These are phyloP conservation scores for Dothideomycetes sp. DNA, from an alignment of 2,329 filamentous ascomycete genomes.

Conservation along the genomic window DNA sequence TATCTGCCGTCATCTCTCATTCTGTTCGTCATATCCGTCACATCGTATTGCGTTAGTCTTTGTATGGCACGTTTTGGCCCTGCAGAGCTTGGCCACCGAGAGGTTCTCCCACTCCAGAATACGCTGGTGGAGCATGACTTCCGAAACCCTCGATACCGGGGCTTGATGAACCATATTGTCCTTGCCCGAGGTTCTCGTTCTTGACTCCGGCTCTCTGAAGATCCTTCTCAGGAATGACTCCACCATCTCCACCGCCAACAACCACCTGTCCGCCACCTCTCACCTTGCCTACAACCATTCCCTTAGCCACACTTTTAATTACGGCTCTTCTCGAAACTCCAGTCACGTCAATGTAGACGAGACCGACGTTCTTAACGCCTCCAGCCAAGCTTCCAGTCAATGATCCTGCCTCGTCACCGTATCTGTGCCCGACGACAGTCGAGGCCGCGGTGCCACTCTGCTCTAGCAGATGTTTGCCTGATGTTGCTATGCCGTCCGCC, in stretches of 20 bases:
- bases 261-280: conserved; percentile 62
- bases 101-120: not conserved
- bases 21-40: no score
- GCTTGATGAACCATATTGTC: not conserved
- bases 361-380: conserved; percentile 87
- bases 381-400: conserved; percentile 66
- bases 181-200: conserved; percentile 1
- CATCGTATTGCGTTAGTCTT: no score
- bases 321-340: conserved; percentile 83
- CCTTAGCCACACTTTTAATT: conserved; percentile 89
- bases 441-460: conserved; percentile 69
- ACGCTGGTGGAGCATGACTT: not conserved
- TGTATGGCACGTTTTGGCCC: not conserved
- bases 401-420: conserved; percentile 73
- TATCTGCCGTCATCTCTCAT: no score
- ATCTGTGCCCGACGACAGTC: conserved; percentile 79
- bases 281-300: conserved; percentile 82
- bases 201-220: conserved; percentile 14
- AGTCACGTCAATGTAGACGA: conserved; percentile 94
- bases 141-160: not conserved
- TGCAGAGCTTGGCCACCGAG: conserved; percentile 5
- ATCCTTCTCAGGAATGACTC: conserved; percentile 28
- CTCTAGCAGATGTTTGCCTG: conserved; percentile 65
- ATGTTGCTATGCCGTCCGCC: conserved; percentile 84
- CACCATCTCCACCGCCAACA: conserved; percentile 56